Evolutionary conservation across 805 yeast genomes (phyloP), one percentile per base, ranked within the genome.

Genomic region (Wickerhamiella alocasiicola): DNA sequence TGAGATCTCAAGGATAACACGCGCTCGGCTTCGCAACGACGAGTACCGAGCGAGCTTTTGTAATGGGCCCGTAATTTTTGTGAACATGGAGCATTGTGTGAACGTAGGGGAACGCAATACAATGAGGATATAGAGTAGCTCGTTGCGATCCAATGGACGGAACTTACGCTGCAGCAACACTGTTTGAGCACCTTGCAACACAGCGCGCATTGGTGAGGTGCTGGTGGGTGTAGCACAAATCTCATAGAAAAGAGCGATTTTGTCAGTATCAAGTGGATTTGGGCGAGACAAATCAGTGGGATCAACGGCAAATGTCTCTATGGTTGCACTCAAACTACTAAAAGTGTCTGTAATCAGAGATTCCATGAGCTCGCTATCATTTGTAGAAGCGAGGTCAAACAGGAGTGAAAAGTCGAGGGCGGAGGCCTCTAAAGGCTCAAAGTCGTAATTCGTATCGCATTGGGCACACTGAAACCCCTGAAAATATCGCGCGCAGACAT

Each of bases 1-100:
- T 2, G 73, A 61, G 29, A 85, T 65, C 53, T 81, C 81, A 18
- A 78, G 55, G 3, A 87, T 64, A 38, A 81, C 87, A 51, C 79
- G 77, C n/a, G 79, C 69, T 3, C 55, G 46, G 2, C 52, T 43
- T 6, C 56, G 46, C 18, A 51, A 36, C 13, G 54, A 44, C 2
- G 55, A 46, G 32, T 51, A 52, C 13, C 53, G 39, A 5, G 49
- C 51, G 4, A 52, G 49, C 30, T 51, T 51, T 38, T 52, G 56
- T 37, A 47, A 41, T 4, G 56, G 56, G 13, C 56, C 56, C 4
- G 53, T 50, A n/a, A 52, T 41, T 25, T 50, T 52, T 4, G 55
- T 51, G 44, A 52, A 52, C 56, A 52, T 52, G 5, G 56, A 52
- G 42, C 56, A 52, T 28, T 52, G 50, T 2, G 42, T 24, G 17